Evolutionary conservation across 2,329 filamentous ascomycete genomes (phyloP).

Genomic region (Microascus cirrosus): DNA sequence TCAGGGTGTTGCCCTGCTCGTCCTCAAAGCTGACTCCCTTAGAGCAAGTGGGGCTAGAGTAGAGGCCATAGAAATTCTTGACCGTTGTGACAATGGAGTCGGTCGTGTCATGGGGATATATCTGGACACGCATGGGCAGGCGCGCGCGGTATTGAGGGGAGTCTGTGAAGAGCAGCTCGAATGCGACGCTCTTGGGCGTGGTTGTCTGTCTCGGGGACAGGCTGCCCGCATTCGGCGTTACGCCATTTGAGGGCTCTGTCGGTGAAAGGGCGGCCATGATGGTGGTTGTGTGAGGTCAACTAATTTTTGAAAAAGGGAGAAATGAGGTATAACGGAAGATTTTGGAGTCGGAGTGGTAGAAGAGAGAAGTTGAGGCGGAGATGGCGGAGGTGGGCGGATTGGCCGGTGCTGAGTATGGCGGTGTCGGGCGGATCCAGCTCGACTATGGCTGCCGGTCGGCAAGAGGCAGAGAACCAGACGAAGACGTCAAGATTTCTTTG

Average conservation of each 20-base stretch:
- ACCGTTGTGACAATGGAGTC: slow-evolving; percentile 97
- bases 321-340: not conserved
- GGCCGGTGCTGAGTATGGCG: not conserved
- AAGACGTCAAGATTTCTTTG: not conserved
- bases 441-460: not conserved
- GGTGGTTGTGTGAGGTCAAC: slow-evolving; percentile 4
- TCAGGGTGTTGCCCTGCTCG: slow-evolving; percentile 76
- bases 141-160: slow-evolving; percentile 60
- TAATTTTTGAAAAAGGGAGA: not conserved
- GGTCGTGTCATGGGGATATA: slow-evolving; percentile 90
- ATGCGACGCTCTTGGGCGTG: slow-evolving; percentile 64
- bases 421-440: slow-evolving; percentile 2
- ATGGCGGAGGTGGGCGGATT: slow-evolving; percentile 1
- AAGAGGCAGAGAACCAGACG: not conserved
- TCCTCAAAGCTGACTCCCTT: slow-evolving; percentile 94
- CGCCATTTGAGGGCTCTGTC: slow-evolving; percentile 19
- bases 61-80: slow-evolving; percentile 97
- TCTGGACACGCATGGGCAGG: slow-evolving; percentile 77
- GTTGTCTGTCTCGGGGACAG: slow-evolving; percentile 19
- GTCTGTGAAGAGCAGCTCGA: slow-evolving; percentile 62
- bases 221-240: slow-evolving; percentile 1
- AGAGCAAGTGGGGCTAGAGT: slow-evolving; percentile 57
- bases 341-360: not conserved
- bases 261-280: slow-evolving; percentile 38
- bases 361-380: not conserved